Conservation (phyloP, 495 filamentous ascomycete genomes). For the Aspergillus coremiiformis region DNA sequence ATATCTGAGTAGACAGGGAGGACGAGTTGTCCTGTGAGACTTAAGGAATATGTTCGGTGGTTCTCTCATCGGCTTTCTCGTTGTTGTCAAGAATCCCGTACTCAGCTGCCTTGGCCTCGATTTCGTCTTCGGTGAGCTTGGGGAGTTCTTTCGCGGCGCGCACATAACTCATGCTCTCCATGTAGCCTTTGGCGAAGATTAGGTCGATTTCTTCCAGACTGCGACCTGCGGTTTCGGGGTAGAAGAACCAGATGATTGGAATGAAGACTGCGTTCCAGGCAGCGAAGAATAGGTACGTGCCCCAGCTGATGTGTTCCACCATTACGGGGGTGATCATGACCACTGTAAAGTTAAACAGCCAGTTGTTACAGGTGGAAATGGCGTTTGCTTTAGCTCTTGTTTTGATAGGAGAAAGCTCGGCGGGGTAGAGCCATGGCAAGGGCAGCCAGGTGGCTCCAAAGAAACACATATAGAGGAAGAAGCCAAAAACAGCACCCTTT, state of each 20-base stretch:
- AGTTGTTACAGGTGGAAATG: constrained; percentile 62
- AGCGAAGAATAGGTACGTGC: constrained; percentile 66
- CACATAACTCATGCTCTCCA: constrained; percentile 62
- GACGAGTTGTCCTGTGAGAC: background rate
- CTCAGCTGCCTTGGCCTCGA: constrained; percentile 47
- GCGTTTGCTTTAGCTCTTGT: constrained; percentile 62
- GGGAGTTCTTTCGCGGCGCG: constrained; percentile 59
- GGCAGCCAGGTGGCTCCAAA: constrained; percentile 61
- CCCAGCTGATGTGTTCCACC: constrained; percentile 55
- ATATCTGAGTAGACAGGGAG: constrained; percentile 2
- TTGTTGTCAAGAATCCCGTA: constrained; percentile 40
- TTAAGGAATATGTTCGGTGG: constrained; percentile 1
- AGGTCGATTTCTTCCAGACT: constrained; percentile 66
- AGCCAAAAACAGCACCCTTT: constrained; percentile 59
- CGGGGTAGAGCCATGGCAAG: constrained; percentile 46
- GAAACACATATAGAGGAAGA: constrained; percentile 64
- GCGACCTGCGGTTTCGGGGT: constrained; percentile 55
- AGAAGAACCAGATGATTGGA: constrained; percentile 62
- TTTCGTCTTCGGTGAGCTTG: constrained; percentile 47
- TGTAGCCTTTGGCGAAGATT: constrained; percentile 62
- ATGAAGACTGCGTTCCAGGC: constrained; percentile 55
- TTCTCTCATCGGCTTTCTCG: constrained; percentile 8
- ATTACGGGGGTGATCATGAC: constrained; percentile 70
- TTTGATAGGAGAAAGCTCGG: constrained; percentile 61
- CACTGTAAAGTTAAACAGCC: constrained; percentile 66